phyloP scores from a whole-genome alignment of 108 stramenopile species.

The Chaetoceros muelleri region DNA sequence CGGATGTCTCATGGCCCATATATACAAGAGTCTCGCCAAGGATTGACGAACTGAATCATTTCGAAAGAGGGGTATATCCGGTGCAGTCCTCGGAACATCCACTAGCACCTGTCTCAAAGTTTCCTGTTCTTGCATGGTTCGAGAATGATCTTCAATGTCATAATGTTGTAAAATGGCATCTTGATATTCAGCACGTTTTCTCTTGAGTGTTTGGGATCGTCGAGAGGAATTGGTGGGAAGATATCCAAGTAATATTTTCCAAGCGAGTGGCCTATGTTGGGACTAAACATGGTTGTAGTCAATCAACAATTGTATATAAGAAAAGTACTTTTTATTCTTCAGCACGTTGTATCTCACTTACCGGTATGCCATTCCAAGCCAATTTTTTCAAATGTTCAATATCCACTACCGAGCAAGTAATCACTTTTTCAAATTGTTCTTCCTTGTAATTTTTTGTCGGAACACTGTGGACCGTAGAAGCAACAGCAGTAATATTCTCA shows the following conservation, averaged over 20 bases:
- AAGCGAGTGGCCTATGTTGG: constrained; percentile 46
- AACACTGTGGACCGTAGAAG: too few species aligned
- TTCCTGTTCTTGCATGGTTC: constrained; percentile 87
- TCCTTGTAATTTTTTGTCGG: constrained; percentile 41
- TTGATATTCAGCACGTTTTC: constrained; percentile 72
- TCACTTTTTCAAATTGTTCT: constrained; percentile 41
- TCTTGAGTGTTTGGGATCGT: constrained; percentile 36
- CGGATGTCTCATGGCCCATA: constrained; percentile 97
- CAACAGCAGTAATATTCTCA: too few species aligned
- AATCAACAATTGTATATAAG: too few species aligned
- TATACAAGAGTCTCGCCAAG: constrained; percentile 83
- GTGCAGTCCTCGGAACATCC: constrained; percentile 93
- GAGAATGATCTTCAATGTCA: constrained; percentile 67
- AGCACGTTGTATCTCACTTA: constrained; percentile 6
- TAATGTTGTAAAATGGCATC: constrained; percentile 78
- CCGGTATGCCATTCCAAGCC: constrained; percentile 78
- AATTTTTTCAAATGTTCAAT: constrained; percentile 53
- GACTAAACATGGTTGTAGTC: constrained; percentile 1
- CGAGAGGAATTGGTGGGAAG: constrained; percentile 63
- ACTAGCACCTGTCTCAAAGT: constrained; percentile 92
- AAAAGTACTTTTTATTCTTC: background rate
- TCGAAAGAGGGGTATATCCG: constrained; percentile 87
- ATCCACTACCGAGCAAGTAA: constrained; percentile 39
- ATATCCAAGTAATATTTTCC: constrained; percentile 77
- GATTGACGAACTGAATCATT: constrained; percentile 76